Base-by-base conservation (phyloP, 2,329 filamentous ascomycete genomes). In the Teratosphaeria gauchensis region DNA sequence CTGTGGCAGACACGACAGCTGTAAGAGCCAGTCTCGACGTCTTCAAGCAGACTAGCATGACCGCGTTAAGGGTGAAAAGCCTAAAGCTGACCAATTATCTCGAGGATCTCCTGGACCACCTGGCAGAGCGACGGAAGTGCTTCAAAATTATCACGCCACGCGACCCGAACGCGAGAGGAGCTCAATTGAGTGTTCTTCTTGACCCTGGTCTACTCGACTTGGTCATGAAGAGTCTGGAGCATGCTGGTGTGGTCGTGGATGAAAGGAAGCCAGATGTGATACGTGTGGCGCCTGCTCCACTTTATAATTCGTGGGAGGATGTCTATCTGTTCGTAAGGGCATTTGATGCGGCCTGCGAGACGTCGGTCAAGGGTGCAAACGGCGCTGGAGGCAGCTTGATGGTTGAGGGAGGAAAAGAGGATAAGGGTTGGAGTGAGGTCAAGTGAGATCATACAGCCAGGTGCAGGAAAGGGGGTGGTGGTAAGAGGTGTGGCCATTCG, bases 231-330 rank as follows among this genome's bases (percentile, higher is more conserved):
- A 79, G 79, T 31, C 72, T 96, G 31, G 83, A 89, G 65, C 79
- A 82, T 12, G 80, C 82, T 1, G 88, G 87, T 1, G 84, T 94
- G 2, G 82, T 95, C 0, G 84, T 89, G 42, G 91, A 96, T 70
- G 88, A 94, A 79, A 79, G 91, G 60, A 89, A 89, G 72, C 91
- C 92, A 1, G 86, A 92, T 69, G 91, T 96, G 16, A 86, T 96
- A 55, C 79, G 91, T 1, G 84, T 95, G 1, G 90, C 91, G 1
- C 91, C 92, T 1, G 87, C 88, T 51, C 90, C 91, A 8, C 72
- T 96, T 64, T 96, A 95, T 74, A 92, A 92, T 68, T 84, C 82
- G 0, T 95, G 89, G 70, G 78, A 80, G 60, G 91, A 96, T 66
- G 85, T 91, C 6, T 84, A 75, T 76, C 71, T 74, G 16, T 89